A percentile compares a stretch with the other conserved stretches of the same genome.
phyloP scores from a whole-genome alignment of 345 rosid genomes.

The Pugionium cornutum region DNA sequence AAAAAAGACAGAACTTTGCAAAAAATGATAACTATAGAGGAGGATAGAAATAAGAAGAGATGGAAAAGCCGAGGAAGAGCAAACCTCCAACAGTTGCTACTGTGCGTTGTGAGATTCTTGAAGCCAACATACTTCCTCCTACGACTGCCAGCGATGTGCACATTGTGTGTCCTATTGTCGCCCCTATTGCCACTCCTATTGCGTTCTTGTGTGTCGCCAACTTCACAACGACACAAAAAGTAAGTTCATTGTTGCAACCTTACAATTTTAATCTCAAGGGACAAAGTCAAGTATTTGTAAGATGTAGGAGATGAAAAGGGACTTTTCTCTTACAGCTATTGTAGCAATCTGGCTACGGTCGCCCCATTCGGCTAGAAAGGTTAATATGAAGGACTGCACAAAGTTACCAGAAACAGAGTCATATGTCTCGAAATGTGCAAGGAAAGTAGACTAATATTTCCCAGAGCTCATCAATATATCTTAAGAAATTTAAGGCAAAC shows the following conservation, averaged over 20 bases:
- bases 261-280: neutral
- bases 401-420: conserved; percentile 8
- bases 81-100: conserved; percentile 92
- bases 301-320: conserved; percentile 7
- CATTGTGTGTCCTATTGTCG: conserved; percentile 76
- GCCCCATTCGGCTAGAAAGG: conserved; percentile 99
- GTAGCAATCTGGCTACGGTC: conserved; percentile 99
- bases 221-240: conserved; percentile 47
- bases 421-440: neutral
- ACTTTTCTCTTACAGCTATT: conserved; percentile 77
- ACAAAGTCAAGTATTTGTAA: neutral
- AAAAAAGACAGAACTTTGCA: neutral
- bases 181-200: conserved; percentile 87
- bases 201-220: conserved; percentile 98
- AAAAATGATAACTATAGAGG: conserved; percentile 50
- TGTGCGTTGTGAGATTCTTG: conserved; percentile 91
- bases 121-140: conserved; percentile 98
- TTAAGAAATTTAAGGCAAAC: neutral
- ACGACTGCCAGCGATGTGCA: conserved; percentile 95
- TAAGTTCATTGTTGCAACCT: conserved; percentile 3
- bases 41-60: conserved; percentile 95
- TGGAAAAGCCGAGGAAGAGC: conserved; percentile 86
- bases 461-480: neutral
- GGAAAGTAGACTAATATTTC: neutral
- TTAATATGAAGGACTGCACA: conserved; percentile 85